Evolutionary conservation across 352 stramenopile species (phyloP), one percentile per base, ranked within the genome.

Genomic region (Elongisporangium prolatum): DNA sequence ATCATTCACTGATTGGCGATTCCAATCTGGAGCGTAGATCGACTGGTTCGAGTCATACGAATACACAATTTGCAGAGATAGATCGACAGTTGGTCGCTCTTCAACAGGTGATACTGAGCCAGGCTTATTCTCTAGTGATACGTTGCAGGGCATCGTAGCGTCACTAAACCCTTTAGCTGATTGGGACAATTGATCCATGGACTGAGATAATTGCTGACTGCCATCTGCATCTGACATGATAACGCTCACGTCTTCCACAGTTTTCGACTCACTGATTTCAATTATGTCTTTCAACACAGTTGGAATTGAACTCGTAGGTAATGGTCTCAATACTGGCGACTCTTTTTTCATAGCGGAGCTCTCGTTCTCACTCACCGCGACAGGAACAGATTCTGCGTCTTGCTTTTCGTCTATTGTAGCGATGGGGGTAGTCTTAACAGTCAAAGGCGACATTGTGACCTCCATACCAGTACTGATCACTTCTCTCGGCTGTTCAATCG

Each of bases 11-110:
- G 37, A 8, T 21, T 58, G 44, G 38, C n/a, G 17, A 8, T 40
- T 24, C 8, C 60, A 70, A 13, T 57, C 64, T 13, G 65, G 54
- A 48, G 60, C 59, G 0, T 51, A 6, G 34, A 52, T 69, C 14
- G 69, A 67, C 44, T 56, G 34, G 24, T 60, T 77, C 2, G 63
- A 74, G 11, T 77, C 65, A 37, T 60, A 67, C 13, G 69, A 77
- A 16, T 65, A 60, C 6, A 71, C 52, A 10, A 77, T 34, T 22
- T 63, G 61, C 34, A 74, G 38, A 14, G 59, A 57, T 51, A 74
- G 48, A 57, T 74, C 65, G 3, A 53, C 47, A 21, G 17, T 63
- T 6, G 50, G 49, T 9, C 16, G 40, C 18, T 44, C 47, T 20
- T 52, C 21, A 14, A 58, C 22, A 8, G 50, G 4, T 2, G 18